Evolutionary conservation across 2,329 filamentous ascomycete species (phyloP).

Genomic region (Penicillium frequentans): DNA sequence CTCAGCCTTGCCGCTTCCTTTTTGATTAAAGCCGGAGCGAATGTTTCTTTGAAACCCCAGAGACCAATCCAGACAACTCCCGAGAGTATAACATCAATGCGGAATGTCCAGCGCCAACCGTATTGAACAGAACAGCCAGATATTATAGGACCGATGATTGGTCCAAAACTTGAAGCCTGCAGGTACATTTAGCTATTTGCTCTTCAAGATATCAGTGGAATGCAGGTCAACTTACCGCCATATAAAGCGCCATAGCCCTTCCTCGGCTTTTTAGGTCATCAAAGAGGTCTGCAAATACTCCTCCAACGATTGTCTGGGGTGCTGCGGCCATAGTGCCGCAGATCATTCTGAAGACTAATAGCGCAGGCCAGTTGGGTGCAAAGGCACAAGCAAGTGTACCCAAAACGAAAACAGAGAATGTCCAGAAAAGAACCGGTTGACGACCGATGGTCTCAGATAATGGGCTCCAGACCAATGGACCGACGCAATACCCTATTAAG

Average conservation of each 20-base stretch:
- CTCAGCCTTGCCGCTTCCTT: conserved; percentile 59
- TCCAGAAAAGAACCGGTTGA: conserved; percentile 46
- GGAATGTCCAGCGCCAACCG: conserved; percentile 51
- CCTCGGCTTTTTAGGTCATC: conserved; percentile 39
- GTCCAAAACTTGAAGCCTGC: conserved; percentile 42
- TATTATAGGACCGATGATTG: conserved; percentile 45
- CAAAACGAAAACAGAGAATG: conserved; percentile 47
- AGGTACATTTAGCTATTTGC: neutral
- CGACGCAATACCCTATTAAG: conserved; percentile 41
- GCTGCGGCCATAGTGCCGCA: conserved; percentile 42
- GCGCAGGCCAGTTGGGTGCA: conserved; percentile 41
- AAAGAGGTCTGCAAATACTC: conserved; percentile 50
- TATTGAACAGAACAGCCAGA: conserved; percentile 43
- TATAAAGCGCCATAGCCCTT: conserved; percentile 42
- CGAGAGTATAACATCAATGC: conserved; percentile 67
- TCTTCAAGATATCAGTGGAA: neutral
- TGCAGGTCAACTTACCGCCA: conserved; percentile 30
- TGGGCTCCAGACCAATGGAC: conserved; percentile 44
- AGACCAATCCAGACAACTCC: conserved; percentile 58
- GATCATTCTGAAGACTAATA: conserved; percentile 46
- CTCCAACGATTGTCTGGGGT: conserved; percentile 46
- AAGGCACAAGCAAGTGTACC: conserved; percentile 46
- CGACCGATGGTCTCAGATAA: conserved; percentile 45
- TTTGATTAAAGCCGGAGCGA: conserved; percentile 58
- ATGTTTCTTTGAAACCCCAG: conserved; percentile 56